Evolutionary conservation across 306 rosid species (phyloP), one percentile per base, ranked within the genome.

Genomic region (Rosa lucieae): DNA sequence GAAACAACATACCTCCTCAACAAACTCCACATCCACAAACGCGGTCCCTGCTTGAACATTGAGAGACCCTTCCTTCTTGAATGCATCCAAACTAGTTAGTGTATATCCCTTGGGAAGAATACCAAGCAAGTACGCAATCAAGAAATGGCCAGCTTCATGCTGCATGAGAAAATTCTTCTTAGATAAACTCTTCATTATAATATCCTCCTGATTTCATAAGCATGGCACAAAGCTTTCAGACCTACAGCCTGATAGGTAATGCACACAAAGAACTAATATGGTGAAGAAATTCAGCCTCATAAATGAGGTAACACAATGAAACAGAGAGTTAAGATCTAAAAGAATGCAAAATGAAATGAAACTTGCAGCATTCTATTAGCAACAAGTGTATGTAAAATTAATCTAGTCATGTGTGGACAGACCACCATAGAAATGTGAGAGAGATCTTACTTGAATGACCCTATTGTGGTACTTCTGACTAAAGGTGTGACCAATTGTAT

Each of bases 81-180:
- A 78, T 75, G 94, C 98, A 83, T 95, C 99, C 85, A 92, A 81
- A 82, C 97, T 92, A 56, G 97, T 81, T 65, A 91, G 71, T 5
- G 94, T 82, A 78, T 91, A 95, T 61, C 96, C 88, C 87, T 88
- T 91, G 1, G 99, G 98, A 82, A 95, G 94, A 82, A 95, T 85
- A 35, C 99, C 98, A 52, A 92, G 82, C 75, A 91, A 88, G 85
- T 95, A 92, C 62, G 99, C 99, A 52, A 92, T 87, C 82, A 95
- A 83, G 86, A 95, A 91, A 87, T 92, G 98, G 2, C 99, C 99
- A 72, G 99, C 99, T 90, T 95, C 99, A 81, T 95, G 99, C 99
- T 95, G 93, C 91, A 84, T 67, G 72, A 65, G 13, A 4, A 35
- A 0, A 17, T 17, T 23, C 48, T 58, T n/a, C 42, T 80, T 48